phyloP scores from a whole-genome alignment of 345 rosid genomes.

The Acer negundo region DNA sequence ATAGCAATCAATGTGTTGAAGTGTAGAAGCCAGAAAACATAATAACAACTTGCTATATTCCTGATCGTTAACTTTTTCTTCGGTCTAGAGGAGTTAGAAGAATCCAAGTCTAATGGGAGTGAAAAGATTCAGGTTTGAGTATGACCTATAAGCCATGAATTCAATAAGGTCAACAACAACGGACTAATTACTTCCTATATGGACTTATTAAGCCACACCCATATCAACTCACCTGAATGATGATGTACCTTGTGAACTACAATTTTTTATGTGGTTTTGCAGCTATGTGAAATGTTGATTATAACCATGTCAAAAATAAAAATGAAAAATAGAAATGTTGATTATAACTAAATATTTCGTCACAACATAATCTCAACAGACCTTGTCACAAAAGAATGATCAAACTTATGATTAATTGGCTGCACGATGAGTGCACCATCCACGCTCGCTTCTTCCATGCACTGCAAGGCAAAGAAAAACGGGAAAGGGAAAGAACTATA shows the following conservation, averaged over 20 bases:
- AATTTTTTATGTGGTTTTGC: not conserved
- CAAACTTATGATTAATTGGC: slow-evolving; percentile 93
- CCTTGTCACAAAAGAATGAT: slow-evolving; percentile 91
- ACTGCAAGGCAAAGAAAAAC: slow-evolving; percentile 35
- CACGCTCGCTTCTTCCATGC: slow-evolving; percentile 88
- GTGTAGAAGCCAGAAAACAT: not conserved
- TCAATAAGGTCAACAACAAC: slow-evolving; percentile 1
- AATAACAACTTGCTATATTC: not conserved
- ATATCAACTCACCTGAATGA: not conserved
- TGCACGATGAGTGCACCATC: slow-evolving; percentile 96
- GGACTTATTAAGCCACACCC: not conserved
- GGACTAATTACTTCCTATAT: not conserved
- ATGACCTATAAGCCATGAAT: not conserved
- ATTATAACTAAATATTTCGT: not conserved
- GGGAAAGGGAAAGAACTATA: not conserved
- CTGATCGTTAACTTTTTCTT: not conserved
- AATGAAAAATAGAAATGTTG: no score
- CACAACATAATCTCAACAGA: slow-evolving; percentile 20
- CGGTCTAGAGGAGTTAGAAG: not conserved
- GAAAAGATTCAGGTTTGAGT: not conserved
- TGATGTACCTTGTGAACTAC: not conserved
- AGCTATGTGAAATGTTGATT: not conserved
- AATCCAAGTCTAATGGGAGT: not conserved
- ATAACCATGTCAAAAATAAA: no score
- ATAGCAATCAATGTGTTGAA: not conserved